These are phyloP conservation scores for Sambucus nigra DNA, from an alignment of 129 eudicot species.

Conservation along the genomic window DNA sequence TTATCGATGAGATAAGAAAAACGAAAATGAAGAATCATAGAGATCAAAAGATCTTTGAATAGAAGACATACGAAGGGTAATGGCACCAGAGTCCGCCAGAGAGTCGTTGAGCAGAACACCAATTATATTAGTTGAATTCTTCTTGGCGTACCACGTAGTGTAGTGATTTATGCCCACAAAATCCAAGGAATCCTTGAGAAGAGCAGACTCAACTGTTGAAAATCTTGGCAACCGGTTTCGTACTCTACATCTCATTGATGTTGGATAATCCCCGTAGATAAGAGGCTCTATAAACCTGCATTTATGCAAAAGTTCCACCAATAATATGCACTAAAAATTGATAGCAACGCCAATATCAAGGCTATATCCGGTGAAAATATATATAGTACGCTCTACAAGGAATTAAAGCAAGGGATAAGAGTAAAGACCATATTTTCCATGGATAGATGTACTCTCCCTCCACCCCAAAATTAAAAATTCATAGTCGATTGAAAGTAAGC, in stretches of 20 bases:
- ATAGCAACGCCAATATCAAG: background rate
- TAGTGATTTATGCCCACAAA: slow-evolving; percentile 93
- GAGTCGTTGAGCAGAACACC: slow-evolving; percentile 61
- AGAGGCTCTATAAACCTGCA: slow-evolving; percentile 84
- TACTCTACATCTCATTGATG: slow-evolving; percentile 69
- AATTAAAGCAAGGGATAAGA: too few species aligned
- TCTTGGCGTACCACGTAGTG: slow-evolving; percentile 67
- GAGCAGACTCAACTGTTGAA: slow-evolving; percentile 45
- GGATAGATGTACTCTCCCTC: too few species aligned
- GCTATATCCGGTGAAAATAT: too few species aligned
- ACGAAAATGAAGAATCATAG: too few species aligned
- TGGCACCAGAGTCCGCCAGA: slow-evolving; percentile 57
- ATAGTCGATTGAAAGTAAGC: too few species aligned
- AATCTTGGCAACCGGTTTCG: slow-evolving; percentile 65
- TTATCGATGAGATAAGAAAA: too few species aligned
- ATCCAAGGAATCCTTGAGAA: slow-evolving; percentile 61
- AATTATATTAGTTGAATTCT: slow-evolving; percentile 37
- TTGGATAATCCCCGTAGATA: slow-evolving; percentile 80
- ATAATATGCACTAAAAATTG: background rate
- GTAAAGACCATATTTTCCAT: too few species aligned
- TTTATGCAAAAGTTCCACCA: background rate
- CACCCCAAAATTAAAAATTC: too few species aligned
- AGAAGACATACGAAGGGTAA: slow-evolving; percentile 55
- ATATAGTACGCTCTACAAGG: too few species aligned
- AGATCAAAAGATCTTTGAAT: background rate